Evolutionary conservation across 257 asterid genomes (phyloP).

Genomic region (Thymus mandschuricus): DNA sequence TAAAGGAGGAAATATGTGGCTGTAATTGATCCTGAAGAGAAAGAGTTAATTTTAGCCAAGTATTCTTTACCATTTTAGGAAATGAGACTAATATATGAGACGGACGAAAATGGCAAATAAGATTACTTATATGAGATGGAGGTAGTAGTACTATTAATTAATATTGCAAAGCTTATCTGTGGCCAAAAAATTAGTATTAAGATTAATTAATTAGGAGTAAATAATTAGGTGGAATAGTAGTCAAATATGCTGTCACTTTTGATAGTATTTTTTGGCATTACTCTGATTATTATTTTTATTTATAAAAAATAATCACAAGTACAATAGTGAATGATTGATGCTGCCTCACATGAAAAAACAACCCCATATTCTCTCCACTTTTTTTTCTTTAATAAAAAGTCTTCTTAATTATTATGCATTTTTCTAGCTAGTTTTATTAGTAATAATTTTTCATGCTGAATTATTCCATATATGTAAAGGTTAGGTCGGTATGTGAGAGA

Average conservation of each 20-base stretch:
- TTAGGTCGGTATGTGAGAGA: no score
- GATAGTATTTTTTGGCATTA: conserved; percentile 13
- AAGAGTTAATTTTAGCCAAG: no score
- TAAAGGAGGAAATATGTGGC: no score
- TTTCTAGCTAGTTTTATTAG: background rate
- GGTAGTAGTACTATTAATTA: background rate
- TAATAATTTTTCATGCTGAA: no score
- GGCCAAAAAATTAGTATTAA: background rate
- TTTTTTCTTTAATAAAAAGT: background rate
- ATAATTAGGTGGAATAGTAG: conserved; percentile 25
- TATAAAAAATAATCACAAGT: conserved; percentile 19
- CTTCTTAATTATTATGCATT: background rate
- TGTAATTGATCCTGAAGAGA: no score
- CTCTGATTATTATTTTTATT: conserved; percentile 1
- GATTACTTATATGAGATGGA: no score
- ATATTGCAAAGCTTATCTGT: conserved; percentile 18
- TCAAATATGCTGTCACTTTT: conserved; percentile 31
- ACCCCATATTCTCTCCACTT: conserved; percentile 28
- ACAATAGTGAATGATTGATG: conserved; percentile 17
- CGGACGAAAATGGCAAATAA: no score
- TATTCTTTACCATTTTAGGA: no score
- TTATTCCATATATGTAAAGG: no score
- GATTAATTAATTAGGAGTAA: background rate
- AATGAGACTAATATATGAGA: no score
- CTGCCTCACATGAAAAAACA: conserved; percentile 14